Conservation (phyloP, 345 rosid genomes). For the Boechera divaricarpa region DNA sequence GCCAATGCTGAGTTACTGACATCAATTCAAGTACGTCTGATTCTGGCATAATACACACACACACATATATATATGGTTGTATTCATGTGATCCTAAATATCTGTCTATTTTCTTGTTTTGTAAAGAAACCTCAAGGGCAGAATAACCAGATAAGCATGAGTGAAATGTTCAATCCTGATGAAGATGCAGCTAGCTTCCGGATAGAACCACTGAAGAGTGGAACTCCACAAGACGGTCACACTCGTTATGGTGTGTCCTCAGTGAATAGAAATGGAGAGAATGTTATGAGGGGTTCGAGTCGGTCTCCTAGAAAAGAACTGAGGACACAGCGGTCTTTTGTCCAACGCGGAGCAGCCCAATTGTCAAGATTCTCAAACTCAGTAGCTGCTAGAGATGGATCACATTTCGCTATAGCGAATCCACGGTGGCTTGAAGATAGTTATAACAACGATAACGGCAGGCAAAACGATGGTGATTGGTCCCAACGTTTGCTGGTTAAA, state of each 20-base stretch:
- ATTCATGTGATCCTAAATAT: background rate
- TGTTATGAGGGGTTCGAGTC: slow-evolving; percentile 39
- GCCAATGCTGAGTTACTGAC: slow-evolving; percentile 53
- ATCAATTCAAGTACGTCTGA: slow-evolving; percentile 53
- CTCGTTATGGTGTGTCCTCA: slow-evolving; percentile 45
- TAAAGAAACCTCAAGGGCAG: slow-evolving; percentile 61
- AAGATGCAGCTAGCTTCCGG: slow-evolving; percentile 50
- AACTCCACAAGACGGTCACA: slow-evolving; percentile 37
- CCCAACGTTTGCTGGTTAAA: slow-evolving; percentile 53
- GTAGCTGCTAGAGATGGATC: slow-evolving; percentile 78
- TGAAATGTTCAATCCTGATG: slow-evolving; percentile 46
- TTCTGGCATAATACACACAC: background rate
- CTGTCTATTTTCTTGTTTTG: slow-evolving; percentile 17
- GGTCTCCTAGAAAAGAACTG: slow-evolving; percentile 47
- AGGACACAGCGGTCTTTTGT: slow-evolving; percentile 60
- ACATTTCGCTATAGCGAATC: slow-evolving; percentile 51
- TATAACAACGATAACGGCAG: slow-evolving; percentile 26
- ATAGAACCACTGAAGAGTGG: slow-evolving; percentile 51
- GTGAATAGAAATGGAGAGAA: slow-evolving; percentile 45
- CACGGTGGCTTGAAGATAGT: slow-evolving; percentile 52
- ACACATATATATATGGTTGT: background rate
- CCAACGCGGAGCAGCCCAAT: slow-evolving; percentile 53
- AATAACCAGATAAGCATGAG: slow-evolving; percentile 46
- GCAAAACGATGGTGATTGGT: slow-evolving; percentile 51
- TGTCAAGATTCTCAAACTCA: slow-evolving; percentile 80